These are phyloP conservation scores for Chlamydomonas reinhardtii DNA, from an alignment of 163 green algal species.

Conservation along the genomic window DNA sequence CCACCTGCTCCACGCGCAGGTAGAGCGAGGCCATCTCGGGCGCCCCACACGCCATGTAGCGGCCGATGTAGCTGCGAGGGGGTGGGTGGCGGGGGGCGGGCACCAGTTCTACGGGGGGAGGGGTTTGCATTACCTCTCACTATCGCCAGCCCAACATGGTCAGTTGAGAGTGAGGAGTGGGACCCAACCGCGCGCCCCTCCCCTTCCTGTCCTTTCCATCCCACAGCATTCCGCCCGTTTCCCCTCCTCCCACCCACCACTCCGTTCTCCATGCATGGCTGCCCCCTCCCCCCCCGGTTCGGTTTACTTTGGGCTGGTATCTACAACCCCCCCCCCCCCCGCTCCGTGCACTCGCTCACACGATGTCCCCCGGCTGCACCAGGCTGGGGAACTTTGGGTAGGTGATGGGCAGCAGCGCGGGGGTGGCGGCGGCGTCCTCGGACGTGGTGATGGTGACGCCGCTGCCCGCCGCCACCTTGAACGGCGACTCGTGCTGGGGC, in stretches of 20 bases:
- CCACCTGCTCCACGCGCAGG: conserved; percentile 36
- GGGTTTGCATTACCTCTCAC: too few species aligned
- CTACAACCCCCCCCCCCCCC: neutral
- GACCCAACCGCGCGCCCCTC: too few species aligned
- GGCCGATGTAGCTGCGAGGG: conserved; percentile 43
- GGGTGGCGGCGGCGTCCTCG: conserved; percentile 18
- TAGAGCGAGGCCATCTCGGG: conserved; percentile 36
- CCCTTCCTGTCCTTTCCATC: too few species aligned
- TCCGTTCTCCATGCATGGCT: neutral
- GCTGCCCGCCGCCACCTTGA: conserved; percentile 56
- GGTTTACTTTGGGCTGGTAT: too few species aligned
- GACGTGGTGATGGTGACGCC: conserved; percentile 62
- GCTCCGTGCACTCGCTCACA: conserved; percentile 7
- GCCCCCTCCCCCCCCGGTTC: neutral
- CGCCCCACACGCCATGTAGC: conserved; percentile 23
- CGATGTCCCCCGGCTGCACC: conserved; percentile 49
- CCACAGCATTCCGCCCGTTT: too few species aligned
- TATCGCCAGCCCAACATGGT: too few species aligned
- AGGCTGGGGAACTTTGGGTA: conserved; percentile 57
- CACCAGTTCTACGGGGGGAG: too few species aligned
- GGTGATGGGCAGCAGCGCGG: conserved; percentile 68
- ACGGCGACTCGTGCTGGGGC: conserved; percentile 54
- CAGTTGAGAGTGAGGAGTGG: too few species aligned
- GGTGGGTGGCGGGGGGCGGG: neutral
- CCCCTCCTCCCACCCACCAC: neutral